phyloP scores from a whole-genome alignment of 345 rosid species.

The Garcia nutans region DNA sequence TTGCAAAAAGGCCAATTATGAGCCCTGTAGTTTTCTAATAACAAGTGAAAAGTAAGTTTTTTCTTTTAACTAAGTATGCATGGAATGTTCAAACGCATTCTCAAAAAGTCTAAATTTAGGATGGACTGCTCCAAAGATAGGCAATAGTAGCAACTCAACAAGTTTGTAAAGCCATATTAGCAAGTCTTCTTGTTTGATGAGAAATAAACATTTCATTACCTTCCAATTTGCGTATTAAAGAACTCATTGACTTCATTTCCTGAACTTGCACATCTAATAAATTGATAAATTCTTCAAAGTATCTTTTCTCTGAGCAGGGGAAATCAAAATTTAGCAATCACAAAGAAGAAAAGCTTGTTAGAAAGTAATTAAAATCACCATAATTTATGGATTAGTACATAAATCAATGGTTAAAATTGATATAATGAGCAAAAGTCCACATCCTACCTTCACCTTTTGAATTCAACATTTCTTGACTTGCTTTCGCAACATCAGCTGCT shows the following conservation, averaged over 20 bases:
- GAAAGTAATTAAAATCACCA: slow-evolving; percentile 4
- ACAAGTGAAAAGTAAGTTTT: background rate
- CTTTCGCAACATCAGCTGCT: slow-evolving; percentile 85
- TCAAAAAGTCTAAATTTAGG: background rate
- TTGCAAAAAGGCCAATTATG: background rate
- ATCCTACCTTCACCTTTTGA: slow-evolving; percentile 62
- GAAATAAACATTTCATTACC: slow-evolving; percentile 39
- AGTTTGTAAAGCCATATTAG: background rate
- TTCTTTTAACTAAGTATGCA: background rate
- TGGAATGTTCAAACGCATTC: background rate
- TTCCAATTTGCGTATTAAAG: slow-evolving; percentile 61
- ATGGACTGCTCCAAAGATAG: background rate
- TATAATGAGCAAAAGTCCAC: background rate
- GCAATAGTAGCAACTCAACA: slow-evolving; percentile 8
- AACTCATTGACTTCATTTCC: slow-evolving; percentile 84
- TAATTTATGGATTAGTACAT: slow-evolving; percentile 14
- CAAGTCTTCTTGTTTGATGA: slow-evolving; percentile 11
- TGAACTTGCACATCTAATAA: slow-evolving; percentile 70
- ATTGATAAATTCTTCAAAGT: slow-evolving; percentile 57
- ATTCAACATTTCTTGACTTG: slow-evolving; percentile 79
- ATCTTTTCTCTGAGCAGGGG: slow-evolving; percentile 56
- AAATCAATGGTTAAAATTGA: background rate
- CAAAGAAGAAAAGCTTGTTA: slow-evolving; percentile 2
- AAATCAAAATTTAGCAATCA: slow-evolving; percentile 19
- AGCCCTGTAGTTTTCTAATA: background rate